Percentiles rank a stretch among this genome's conserved stretches.
Conservation (phyloP, 2,329 filamentous ascomycete genomes). For the Colletotrichum falcatum region DNA sequence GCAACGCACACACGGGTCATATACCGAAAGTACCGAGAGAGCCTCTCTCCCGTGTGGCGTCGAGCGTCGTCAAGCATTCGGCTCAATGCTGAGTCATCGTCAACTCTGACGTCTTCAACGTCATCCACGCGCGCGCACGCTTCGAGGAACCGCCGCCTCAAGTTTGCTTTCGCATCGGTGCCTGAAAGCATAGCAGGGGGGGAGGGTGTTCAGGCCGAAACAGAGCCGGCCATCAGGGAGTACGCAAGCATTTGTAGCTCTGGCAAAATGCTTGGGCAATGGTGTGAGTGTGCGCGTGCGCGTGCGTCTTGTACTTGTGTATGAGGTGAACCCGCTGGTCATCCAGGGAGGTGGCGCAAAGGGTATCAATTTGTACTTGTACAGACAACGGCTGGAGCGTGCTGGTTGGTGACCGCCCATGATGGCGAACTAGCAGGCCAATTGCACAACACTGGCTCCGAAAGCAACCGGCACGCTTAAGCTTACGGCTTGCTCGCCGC, state of each 20-base stretch:
- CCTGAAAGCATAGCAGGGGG: background rate
- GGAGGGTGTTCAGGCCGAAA: background rate
- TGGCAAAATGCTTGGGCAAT: background rate
- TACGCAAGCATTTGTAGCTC: background rate
- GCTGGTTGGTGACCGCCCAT: background rate
- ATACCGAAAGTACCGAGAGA: no score
- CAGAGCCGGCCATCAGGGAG: background rate
- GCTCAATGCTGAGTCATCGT: constrained; percentile 21
- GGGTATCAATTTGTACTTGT: constrained; percentile 11
- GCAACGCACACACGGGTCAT: constrained; percentile 1
- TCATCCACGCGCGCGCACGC: background rate
- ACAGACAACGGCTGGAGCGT: background rate
- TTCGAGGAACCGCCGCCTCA: background rate
- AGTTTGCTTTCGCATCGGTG: background rate
- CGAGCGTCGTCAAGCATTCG: background rate
- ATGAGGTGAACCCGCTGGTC: background rate
- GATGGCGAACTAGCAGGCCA: background rate
- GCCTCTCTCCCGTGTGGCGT: constrained; percentile 9
- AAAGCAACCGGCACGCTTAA: background rate
- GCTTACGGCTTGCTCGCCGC: constrained; percentile 43
- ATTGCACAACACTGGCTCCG: background rate
- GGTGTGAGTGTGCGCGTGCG: background rate
- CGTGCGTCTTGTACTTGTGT: background rate
- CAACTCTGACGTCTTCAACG: constrained; percentile 20
- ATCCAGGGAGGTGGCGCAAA: background rate